These are phyloP conservation scores for Ophiostoma triangulosporum DNA, from an alignment of 2,329 filamentous ascomycete species.

Conservation along the genomic window DNA sequence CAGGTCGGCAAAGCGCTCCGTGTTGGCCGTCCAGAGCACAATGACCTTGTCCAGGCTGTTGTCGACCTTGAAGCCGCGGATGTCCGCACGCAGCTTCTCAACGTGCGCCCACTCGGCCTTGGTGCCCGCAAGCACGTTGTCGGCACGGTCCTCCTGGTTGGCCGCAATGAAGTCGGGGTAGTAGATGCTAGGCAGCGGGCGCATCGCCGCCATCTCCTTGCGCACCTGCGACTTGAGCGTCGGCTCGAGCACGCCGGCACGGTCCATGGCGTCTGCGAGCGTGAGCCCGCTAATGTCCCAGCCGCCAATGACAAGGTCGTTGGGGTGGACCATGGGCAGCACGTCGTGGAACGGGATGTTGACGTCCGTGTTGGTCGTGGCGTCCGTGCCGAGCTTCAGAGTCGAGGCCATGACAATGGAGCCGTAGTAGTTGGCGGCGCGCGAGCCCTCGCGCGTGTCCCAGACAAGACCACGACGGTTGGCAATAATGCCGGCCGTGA, in stretches of 20 bases:
- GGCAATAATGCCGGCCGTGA: slow-evolving; percentile 92
- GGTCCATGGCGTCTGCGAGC: slow-evolving; percentile 85
- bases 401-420: slow-evolving; percentile 96
- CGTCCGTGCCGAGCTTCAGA: slow-evolving; percentile 85
- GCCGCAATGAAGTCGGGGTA: slow-evolving; percentile 99
- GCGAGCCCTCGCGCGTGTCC: slow-evolving; percentile 85
- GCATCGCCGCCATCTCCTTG: slow-evolving; percentile 86
- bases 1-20: slow-evolving; percentile 87
- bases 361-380: slow-evolving; percentile 72
- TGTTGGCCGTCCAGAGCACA: slow-evolving; percentile 98
- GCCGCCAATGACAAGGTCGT: slow-evolving; percentile 86
- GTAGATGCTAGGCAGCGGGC: slow-evolving; percentile 88
- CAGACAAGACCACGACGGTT: slow-evolving; percentile 77
- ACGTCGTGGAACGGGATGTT: slow-evolving; percentile 93
- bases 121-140: slow-evolving; percentile 72
- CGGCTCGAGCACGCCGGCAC: slow-evolving; percentile 90
- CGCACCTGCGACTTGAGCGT: slow-evolving; percentile 76
- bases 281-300: slow-evolving; percentile 96
- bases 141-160: slow-evolving; percentile 92
- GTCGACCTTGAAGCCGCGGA: slow-evolving; percentile 80
- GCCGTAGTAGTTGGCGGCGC: slow-evolving; percentile 90
- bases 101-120: slow-evolving; percentile 82
- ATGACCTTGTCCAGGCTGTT: slow-evolving; percentile 89
- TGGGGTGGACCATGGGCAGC: slow-evolving; percentile 92
- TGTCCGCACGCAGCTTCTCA: slow-evolving; percentile 84